phyloP scores from a whole-genome alignment of 2,329 filamentous ascomycete genomes.

The Sordariomycetes sp. region DNA sequence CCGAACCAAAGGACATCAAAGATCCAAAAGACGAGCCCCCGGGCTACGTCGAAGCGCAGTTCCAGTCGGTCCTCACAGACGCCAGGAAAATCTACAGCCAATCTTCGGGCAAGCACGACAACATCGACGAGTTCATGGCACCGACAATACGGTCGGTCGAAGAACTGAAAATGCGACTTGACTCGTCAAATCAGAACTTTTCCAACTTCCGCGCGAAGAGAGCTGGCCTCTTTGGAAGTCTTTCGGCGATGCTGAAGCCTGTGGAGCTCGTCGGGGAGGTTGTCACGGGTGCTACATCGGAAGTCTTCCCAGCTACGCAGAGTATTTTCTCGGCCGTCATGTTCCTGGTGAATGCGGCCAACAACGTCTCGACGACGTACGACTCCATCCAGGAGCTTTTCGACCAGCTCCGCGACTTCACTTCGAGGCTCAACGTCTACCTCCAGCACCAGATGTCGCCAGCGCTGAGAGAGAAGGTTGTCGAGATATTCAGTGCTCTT shows the following conservation, averaged over 20 bases:
- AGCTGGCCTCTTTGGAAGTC: slow-evolving; percentile 21
- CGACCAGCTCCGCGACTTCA: slow-evolving; percentile 32
- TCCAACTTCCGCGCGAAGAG: slow-evolving; percentile 23
- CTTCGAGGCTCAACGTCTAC: slow-evolving; percentile 29
- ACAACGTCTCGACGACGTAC: slow-evolving; percentile 32
- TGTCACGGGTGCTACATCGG: slow-evolving; percentile 22
- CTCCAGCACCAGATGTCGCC: slow-evolving; percentile 24
- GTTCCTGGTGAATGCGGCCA: slow-evolving; percentile 32
- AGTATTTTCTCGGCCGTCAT: slow-evolving; percentile 31
- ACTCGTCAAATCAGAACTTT: slow-evolving; percentile 24
- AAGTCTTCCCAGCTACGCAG: slow-evolving; percentile 29
- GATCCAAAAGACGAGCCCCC: background rate
- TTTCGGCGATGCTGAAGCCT: slow-evolving; percentile 21
- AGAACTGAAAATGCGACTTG: slow-evolving; percentile 21
- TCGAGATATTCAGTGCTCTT: slow-evolving; percentile 29
- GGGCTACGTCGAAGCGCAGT: slow-evolving; percentile 8
- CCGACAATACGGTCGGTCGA: slow-evolving; percentile 22
- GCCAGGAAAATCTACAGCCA: slow-evolving; percentile 22
- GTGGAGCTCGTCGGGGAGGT: slow-evolving; percentile 29
- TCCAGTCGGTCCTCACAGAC: slow-evolving; percentile 20
- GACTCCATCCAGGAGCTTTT: slow-evolving; percentile 35
- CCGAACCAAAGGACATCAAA: no score
- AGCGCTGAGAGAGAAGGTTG: slow-evolving; percentile 27
- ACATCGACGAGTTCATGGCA: slow-evolving; percentile 19
- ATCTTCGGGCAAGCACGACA: slow-evolving; percentile 15